Percentiles rank a stretch among this genome's conserved stretches.
These are phyloP conservation scores for Arthrobotrys entomopaga DNA, from an alignment of 2,329 filamentous ascomycete genomes.

Conservation along the genomic window DNA sequence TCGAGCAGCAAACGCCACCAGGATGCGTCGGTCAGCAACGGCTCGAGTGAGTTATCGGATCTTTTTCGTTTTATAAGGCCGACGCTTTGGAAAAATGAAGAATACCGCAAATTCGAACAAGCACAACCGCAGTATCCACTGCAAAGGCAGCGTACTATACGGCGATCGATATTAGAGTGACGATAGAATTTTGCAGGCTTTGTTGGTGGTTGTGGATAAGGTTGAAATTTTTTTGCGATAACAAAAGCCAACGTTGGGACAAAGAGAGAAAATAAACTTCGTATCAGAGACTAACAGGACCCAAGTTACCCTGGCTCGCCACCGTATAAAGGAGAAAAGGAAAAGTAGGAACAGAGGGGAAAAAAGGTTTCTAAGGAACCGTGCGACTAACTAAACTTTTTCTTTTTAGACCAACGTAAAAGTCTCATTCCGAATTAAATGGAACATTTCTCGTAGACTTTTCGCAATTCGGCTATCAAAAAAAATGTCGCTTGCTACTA, in stretches of 20 bases:
- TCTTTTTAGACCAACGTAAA: slow-evolving; percentile 7
- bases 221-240: slow-evolving; percentile 41
- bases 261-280: slow-evolving; percentile 19
- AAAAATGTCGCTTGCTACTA: slow-evolving; percentile 26
- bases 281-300: slow-evolving; percentile 26
- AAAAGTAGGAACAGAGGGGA: slow-evolving; percentile 8
- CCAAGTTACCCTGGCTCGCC: slow-evolving; percentile 12
- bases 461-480: slow-evolving; percentile 54
- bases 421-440: neutral
- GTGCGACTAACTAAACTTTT: slow-evolving; percentile 18
- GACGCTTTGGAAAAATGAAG: too few relatives aligned
- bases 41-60: too few relatives aligned
- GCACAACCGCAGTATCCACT: slow-evolving; percentile 1
- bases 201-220: slow-evolving; percentile 24
- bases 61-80: too few relatives aligned
- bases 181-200: slow-evolving; percentile 2
- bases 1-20: slow-evolving; percentile 44
- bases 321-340: slow-evolving; percentile 19
- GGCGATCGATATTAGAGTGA: neutral
- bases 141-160: neutral
- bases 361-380: slow-evolving; percentile 17
- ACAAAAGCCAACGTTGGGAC: slow-evolving; percentile 27
- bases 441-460: slow-evolving; percentile 46
- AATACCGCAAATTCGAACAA: too few relatives aligned
- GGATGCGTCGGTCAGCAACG: neutral